Conservation (phyloP, 257 asterid genomes). For the Cinchona pubescens region DNA sequence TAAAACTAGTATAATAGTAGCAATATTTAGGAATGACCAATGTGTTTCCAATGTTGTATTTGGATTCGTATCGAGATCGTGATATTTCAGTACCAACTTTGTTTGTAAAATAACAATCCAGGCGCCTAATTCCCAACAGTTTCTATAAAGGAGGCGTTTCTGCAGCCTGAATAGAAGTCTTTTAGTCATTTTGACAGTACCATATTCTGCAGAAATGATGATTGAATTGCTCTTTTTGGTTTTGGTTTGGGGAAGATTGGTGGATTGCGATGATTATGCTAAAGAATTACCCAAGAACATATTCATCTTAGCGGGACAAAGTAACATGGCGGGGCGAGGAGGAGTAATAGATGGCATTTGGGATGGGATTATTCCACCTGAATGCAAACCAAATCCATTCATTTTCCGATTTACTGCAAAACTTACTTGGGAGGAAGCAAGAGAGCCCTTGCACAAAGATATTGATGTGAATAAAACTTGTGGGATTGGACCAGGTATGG, state of each 20-base stretch:
- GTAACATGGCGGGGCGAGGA: slow-evolving; percentile 93
- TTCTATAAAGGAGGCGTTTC: not conserved
- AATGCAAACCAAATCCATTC: slow-evolving; percentile 35
- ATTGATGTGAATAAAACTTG: slow-evolving; percentile 26
- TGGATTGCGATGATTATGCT: not conserved
- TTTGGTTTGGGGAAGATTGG: slow-evolving; percentile 21
- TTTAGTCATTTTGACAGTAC: not conserved
- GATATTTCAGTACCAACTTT: not conserved
- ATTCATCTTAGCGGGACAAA: slow-evolving; percentile 78
- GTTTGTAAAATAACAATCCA: not conserved
- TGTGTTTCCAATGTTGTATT: not conserved
- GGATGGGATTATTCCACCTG: slow-evolving; percentile 59
- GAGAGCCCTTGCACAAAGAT: slow-evolving; percentile 39
- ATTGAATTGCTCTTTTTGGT: slow-evolving; percentile 28
- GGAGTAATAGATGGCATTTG: slow-evolving; percentile 47
- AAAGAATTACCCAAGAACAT: slow-evolving; percentile 30
- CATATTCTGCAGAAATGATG: slow-evolving; percentile 19
- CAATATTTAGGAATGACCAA: not conserved
- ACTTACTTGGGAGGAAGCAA: slow-evolving; percentile 33
- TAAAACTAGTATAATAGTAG: not conserved
- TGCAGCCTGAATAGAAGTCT: not conserved
- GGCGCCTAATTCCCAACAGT: not conserved
- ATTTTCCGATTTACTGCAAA: slow-evolving; percentile 20
- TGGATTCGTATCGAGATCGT: not conserved
- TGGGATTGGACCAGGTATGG: slow-evolving; percentile 41